phyloP scores from a whole-genome alignment of 257 asterid genomes.

The Fraxinus quadrangulata region DNA sequence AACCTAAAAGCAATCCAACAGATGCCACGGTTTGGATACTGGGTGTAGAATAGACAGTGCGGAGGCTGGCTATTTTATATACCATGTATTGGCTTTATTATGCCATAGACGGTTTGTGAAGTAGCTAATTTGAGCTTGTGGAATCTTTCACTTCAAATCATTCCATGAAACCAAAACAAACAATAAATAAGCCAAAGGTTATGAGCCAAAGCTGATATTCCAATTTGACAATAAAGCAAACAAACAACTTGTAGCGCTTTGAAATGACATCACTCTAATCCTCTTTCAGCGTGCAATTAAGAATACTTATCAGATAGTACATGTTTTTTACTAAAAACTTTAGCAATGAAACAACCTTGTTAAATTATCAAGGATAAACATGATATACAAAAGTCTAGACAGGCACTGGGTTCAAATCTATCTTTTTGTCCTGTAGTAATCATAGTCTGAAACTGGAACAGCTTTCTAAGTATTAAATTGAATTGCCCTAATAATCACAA shows the following conservation, averaged over 20 bases:
- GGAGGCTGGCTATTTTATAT: not conserved
- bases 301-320: not conserved
- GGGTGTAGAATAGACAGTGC: not conserved
- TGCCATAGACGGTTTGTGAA: not conserved
- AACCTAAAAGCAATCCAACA: conserved; percentile 6
- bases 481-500: not conserved
- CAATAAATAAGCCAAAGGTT: conserved; percentile 4
- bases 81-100: not conserved
- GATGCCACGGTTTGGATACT: not conserved
- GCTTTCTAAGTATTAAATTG: not conserved
- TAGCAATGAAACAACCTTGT: not conserved
- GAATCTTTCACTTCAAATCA: not conserved
- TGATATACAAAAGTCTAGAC: not conserved
- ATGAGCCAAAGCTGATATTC: conserved; percentile 7
- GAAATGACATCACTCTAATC: not conserved
- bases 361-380: conserved; percentile 2
- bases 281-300: not conserved
- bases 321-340: not conserved
- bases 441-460: not conserved
- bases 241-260: not conserved
- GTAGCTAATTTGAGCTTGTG: conserved; percentile 7
- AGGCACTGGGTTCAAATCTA: not conserved
- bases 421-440: not conserved
- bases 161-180: not conserved
- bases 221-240: not conserved